A percentile compares a stretch with the other conserved stretches of the same genome.
phyloP scores from a whole-genome alignment of 495 filamentous ascomycete genomes.

The Hypoxylon subgilvum region DNA sequence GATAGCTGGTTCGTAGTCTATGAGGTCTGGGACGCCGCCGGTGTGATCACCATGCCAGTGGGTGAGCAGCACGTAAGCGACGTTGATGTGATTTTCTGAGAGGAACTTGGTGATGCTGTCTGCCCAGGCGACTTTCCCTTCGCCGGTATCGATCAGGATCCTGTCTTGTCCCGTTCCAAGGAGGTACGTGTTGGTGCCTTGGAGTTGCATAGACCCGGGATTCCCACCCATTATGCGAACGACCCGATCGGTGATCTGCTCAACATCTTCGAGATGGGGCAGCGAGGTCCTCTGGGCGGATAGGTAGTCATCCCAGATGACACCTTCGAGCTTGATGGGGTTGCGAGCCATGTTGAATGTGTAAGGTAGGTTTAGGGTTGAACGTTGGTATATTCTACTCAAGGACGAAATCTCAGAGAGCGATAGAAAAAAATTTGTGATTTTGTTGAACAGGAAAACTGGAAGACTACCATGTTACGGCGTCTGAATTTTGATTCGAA shows the following conservation, averaged over 20 bases:
- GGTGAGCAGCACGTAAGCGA: slow-evolving; percentile 64
- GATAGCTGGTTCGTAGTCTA: slow-evolving; percentile 58
- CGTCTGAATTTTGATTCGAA: too few species aligned
- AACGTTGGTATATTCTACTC: too few species aligned
- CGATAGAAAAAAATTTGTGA: neutral
- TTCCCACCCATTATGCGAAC: slow-evolving; percentile 46
- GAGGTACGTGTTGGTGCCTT: slow-evolving; percentile 75
- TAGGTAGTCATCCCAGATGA: slow-evolving; percentile 48
- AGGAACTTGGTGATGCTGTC: neutral
- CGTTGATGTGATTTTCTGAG: neutral
- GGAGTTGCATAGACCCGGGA: slow-evolving; percentile 46
- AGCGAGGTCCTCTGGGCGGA: slow-evolving; percentile 40
- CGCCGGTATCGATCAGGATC: slow-evolving; percentile 73
- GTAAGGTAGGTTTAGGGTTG: too few species aligned
- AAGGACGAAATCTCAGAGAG: too few species aligned
- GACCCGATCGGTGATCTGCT: slow-evolving; percentile 51
- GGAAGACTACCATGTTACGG: too few species aligned
- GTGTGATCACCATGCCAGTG: slow-evolving; percentile 86
- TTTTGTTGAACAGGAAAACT: neutral
- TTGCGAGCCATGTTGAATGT: neutral
- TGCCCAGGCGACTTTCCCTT: slow-evolving; percentile 47
- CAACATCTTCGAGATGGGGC: slow-evolving; percentile 46
- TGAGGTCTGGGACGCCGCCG: slow-evolving; percentile 69
- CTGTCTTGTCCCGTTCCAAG: slow-evolving; percentile 65
- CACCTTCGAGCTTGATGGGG: neutral